Base-by-base conservation (phyloP, 495 filamentous ascomycete genomes). In the Pyrenula massariospora region DNA sequence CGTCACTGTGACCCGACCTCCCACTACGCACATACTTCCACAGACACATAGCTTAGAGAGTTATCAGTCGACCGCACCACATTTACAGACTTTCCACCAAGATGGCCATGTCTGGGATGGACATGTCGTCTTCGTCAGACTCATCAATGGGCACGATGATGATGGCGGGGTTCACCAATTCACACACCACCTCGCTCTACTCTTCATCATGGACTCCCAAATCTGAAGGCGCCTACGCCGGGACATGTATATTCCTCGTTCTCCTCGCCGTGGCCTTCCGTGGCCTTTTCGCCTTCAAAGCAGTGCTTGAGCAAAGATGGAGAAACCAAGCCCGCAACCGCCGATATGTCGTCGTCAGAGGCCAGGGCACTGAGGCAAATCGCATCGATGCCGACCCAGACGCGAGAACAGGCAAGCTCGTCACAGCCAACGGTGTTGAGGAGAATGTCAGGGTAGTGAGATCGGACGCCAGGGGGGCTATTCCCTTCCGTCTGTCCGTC, bases 211-310 rank as follows among this genome's bases (percentile, higher is more conserved):
- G 91, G 90, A 84, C 82, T 3, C 92, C 91, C 11, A 72, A 63
- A 5, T 79, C 69, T 19, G 74, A 77, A 0, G 86, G 85, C 54
- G 61, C 73, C 53, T 96, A 96, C 66, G 89, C 86, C 3, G 89
- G 78, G 47, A 92, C 88, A 36, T 94, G 91, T 69, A 85, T 95
- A 67, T 94, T 95, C 68, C 76, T 95, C 50, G 83, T 93, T 68
- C 56, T 84, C 15, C 80, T 95, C 22, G 80, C 84, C 15, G 73
- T 84, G 57, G 61, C 86, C 55, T 83, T 82, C 65, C 85, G 90
- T 42, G 73, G 72, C 19, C 70, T 92, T 11, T 70, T 88, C 49
- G 92, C 89, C 2, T 72, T 81, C 60, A 87, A 86, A 65, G 66
- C 70, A 19, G 57, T 71, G 19, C 67, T 84, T 55, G 82, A 87